These are phyloP conservation scores for Arthrocladium fulminans DNA, from an alignment of 2,329 filamentous ascomycete species.

Conservation along the genomic window DNA sequence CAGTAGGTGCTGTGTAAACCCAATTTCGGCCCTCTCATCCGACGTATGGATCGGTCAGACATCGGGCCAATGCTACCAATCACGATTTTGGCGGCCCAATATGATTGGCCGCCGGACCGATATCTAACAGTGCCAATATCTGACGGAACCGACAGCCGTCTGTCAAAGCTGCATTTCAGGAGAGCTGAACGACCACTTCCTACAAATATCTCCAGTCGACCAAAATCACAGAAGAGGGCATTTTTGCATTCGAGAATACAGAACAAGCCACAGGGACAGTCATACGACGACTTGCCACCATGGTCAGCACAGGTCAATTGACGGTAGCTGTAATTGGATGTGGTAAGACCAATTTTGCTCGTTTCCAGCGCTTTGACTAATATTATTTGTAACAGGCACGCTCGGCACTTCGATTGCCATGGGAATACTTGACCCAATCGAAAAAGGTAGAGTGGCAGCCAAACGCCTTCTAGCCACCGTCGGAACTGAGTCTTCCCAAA, in stretches of 20 bases:
- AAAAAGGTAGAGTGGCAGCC: neutral
- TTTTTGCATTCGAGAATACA: neutral
- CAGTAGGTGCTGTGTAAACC: too few species aligned
- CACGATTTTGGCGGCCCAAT: too few species aligned
- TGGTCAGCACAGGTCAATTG: neutral
- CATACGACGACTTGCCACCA: neutral
- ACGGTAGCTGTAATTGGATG: conserved; percentile 1
- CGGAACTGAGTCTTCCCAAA: neutral
- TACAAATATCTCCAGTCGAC: too few species aligned
- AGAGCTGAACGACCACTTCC: too few species aligned
- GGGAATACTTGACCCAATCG: neutral
- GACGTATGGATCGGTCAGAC: too few species aligned
- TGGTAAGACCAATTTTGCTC: neutral
- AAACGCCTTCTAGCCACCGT: neutral
- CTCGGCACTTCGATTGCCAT: neutral
- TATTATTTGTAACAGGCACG: neutral
- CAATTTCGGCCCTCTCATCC: too few species aligned
- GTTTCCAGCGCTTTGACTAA: neutral
- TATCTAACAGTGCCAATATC: too few species aligned
- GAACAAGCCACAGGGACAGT: neutral
- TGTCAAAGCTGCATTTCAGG: too few species aligned
- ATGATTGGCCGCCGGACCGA: too few species aligned
- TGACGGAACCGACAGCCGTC: too few species aligned
- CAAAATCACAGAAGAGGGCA: too few species aligned
- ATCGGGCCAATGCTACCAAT: too few species aligned